A percentile compares a stretch with the other conserved stretches of the same genome.
phyloP scores from a whole-genome alignment of 2,329 filamentous ascomycete genomes.

The Fusarium pseudoanthophilum region DNA sequence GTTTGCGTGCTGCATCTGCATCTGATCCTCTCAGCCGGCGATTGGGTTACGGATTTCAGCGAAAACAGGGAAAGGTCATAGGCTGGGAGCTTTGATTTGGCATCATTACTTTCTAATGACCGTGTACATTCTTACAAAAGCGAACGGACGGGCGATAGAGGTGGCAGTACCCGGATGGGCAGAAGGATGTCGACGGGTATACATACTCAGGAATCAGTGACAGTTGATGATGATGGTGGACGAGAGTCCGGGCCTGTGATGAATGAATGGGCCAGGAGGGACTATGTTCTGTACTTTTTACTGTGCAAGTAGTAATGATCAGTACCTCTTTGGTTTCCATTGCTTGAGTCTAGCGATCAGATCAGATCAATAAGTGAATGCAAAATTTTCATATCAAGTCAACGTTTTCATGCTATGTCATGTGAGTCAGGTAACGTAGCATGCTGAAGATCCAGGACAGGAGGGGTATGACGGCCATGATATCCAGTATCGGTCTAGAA shows the following conservation, averaged over 20 bases:
- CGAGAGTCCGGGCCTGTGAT: constrained; percentile 21
- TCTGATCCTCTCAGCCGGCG: constrained; percentile 44
- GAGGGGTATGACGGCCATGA: background rate
- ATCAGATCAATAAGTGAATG: constrained; percentile 23
- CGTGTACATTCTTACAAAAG: constrained; percentile 47
- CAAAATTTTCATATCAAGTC: background rate
- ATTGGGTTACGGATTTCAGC: constrained; percentile 44
- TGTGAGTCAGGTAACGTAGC: constrained; percentile 25
- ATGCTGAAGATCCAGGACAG: background rate
- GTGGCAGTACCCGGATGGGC: constrained; percentile 34
- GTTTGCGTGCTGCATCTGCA: constrained; percentile 48
- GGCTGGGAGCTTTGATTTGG: constrained; percentile 46
- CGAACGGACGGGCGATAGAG: constrained; percentile 40
- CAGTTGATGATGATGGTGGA: constrained; percentile 29
- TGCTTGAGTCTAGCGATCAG: constrained; percentile 1
- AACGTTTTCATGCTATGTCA: background rate
- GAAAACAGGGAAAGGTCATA: constrained; percentile 42
- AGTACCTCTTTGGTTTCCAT: constrained; percentile 37
- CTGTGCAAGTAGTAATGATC: constrained; percentile 41
- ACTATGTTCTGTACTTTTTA: constrained; percentile 44
- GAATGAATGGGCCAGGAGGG: constrained; percentile 28
- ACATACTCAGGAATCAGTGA: constrained; percentile 25
- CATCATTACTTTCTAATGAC: constrained; percentile 46
- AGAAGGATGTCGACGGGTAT: constrained; percentile 27
- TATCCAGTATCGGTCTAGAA: constrained; percentile 3